Evolutionary conservation across 257 asterid species (phyloP).

Genomic region (Fraxinus cuspidata): DNA sequence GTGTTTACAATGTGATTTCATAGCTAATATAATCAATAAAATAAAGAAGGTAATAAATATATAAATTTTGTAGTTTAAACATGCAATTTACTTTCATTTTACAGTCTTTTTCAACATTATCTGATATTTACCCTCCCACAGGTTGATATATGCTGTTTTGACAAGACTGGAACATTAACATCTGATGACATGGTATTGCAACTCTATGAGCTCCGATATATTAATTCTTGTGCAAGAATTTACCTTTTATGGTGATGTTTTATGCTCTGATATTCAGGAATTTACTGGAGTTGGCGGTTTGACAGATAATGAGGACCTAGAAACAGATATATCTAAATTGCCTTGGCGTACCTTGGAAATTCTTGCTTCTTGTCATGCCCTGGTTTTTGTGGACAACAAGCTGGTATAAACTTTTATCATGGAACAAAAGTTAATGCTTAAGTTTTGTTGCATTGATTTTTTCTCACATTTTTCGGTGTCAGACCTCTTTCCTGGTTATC

Average conservation of each 20-base stretch:
- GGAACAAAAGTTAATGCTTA: not conserved
- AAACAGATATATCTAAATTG: constrained; percentile 66
- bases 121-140: constrained; percentile 41
- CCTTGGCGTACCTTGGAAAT: constrained; percentile 74
- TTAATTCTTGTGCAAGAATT: constrained; percentile 28
- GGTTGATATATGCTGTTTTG: constrained; percentile 99
- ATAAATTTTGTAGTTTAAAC: constrained; percentile 7
- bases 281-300: constrained; percentile 96
- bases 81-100: constrained; percentile 8
- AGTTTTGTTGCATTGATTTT: not conserved
- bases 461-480: not conserved
- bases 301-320: constrained; percentile 68
- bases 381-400: constrained; percentile 97
- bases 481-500: not conserved
- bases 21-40: not conserved
- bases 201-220: constrained; percentile 17
- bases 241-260: constrained; percentile 13
- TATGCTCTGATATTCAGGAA: constrained; percentile 58
- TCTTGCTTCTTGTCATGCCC: constrained; percentile 97
- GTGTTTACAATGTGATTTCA: not conserved
- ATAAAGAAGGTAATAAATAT: not conserved
- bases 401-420: constrained; percentile 55
- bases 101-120: constrained; percentile 6
- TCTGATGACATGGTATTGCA: constrained; percentile 96
- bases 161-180: constrained; percentile 95